phyloP scores from a whole-genome alignment of 1,284 basidiomycete species.

The Malassezia pachydermatis region DNA sequence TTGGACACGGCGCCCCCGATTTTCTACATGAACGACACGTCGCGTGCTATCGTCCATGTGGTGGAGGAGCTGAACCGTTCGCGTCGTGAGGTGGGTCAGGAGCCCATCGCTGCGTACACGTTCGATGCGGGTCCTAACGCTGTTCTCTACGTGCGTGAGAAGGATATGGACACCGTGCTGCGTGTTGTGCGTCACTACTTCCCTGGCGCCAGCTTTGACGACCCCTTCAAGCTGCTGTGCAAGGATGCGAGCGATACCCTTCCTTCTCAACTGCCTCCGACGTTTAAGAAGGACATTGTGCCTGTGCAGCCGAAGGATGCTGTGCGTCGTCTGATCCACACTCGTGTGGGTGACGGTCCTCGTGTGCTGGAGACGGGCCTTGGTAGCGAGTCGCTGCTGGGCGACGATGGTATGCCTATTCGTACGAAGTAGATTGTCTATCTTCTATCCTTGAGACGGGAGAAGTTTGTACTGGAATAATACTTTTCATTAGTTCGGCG shows the following conservation, averaged over 20 bases:
- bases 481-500: neutral
- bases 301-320: slow-evolving; percentile 40
- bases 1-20: slow-evolving; percentile 95
- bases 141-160: slow-evolving; percentile 78
- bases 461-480: slow-evolving; percentile 16
- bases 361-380: slow-evolving; percentile 32
- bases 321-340: slow-evolving; percentile 45
- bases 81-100: slow-evolving; percentile 53
- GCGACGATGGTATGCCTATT: slow-evolving; percentile 32
- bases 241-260: slow-evolving; percentile 27
- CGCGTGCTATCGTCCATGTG: slow-evolving; percentile 50
- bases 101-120: slow-evolving; percentile 82
- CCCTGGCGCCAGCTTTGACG: slow-evolving; percentile 46
- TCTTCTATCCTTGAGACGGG: slow-evolving; percentile 2
- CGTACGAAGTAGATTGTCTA: slow-evolving; percentile 14
- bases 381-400: slow-evolving; percentile 29
- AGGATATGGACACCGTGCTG: slow-evolving; percentile 30
- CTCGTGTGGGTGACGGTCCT: slow-evolving; percentile 45
- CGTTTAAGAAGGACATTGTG: slow-evolving; percentile 38
- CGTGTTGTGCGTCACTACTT: slow-evolving; percentile 44
- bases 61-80: slow-evolving; percentile 91
- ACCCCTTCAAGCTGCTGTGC: slow-evolving; percentile 41
- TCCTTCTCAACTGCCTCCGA: slow-evolving; percentile 25
- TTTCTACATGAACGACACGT: slow-evolving; percentile 98
- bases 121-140: slow-evolving; percentile 98